Percentiles rank a stretch among this genome's conserved stretches.
These are phyloP conservation scores for Colletotrichum salicis DNA, from an alignment of 2,329 filamentous ascomycete genomes.

Conservation along the genomic window DNA sequence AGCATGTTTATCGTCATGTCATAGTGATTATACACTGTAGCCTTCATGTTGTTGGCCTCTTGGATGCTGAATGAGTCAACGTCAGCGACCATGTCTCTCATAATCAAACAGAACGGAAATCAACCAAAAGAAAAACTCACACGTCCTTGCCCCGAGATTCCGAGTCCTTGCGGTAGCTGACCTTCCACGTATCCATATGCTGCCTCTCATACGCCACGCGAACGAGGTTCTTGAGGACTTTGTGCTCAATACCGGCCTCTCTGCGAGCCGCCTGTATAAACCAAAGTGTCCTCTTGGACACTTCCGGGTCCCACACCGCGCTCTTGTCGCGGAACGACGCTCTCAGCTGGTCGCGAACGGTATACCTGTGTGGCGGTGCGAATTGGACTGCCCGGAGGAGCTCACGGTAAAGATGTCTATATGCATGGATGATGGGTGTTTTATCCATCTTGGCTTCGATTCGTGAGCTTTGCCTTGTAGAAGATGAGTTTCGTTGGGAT, in stretches of 20 bases:
- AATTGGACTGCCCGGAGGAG: constrained; percentile 78
- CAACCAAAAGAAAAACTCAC: constrained; percentile 31
- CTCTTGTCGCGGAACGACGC: constrained; percentile 65
- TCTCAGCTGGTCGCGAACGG: constrained; percentile 69
- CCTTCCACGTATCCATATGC: constrained; percentile 44
- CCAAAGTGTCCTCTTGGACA: constrained; percentile 72
- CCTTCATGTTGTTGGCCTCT: constrained; percentile 35
- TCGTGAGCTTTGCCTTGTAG: neutral
- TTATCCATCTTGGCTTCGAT: neutral
- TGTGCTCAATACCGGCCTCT: constrained; percentile 76
- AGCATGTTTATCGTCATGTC: constrained; percentile 78
- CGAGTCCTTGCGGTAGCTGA: constrained; percentile 5
- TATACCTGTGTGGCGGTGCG: constrained; percentile 74
- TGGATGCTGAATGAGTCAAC: neutral
- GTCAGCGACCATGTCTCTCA: neutral
- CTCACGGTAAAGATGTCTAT: constrained; percentile 75
- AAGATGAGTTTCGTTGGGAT: neutral
- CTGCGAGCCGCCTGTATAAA: constrained; percentile 75
- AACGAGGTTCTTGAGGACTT: constrained; percentile 76
- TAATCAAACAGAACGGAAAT: neutral
- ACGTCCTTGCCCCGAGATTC: constrained; percentile 23
- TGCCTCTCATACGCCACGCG: constrained; percentile 48
- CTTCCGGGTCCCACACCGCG: constrained; percentile 58
- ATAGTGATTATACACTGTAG: constrained; percentile 67
- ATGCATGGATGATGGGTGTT: constrained; percentile 62